Conservation (phyloP, 192 early-diverging fungal genomes). For the Umbelopsis isabellina region DNA sequence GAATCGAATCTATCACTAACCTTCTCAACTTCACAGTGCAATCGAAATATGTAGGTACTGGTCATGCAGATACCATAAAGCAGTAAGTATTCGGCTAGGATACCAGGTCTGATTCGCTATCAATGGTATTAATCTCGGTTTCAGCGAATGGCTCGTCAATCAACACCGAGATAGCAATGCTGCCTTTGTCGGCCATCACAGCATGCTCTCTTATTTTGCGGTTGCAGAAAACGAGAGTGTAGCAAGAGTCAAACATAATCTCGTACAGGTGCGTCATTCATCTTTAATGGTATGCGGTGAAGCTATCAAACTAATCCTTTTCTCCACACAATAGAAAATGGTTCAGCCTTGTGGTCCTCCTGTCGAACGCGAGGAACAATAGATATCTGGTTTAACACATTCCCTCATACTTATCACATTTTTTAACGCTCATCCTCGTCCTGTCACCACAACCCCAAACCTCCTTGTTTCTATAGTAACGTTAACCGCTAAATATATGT, state of each 20-base stretch:
- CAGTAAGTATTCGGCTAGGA: constrained; percentile 55
- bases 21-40: constrained; percentile 54
- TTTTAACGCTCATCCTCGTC: not conserved
- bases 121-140: constrained; percentile 3
- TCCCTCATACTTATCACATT: not conserved
- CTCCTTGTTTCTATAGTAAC: not conserved
- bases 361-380: constrained; percentile 51
- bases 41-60: constrained; percentile 88
- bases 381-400: not conserved
- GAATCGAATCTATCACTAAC: constrained; percentile 11
- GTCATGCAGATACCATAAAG: constrained; percentile 90
- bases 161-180: constrained; percentile 85
- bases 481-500: not conserved
- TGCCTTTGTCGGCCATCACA: constrained; percentile 76
- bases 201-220: constrained; percentile 78
- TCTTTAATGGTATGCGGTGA: not conserved
- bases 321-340: constrained; percentile 59
- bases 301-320: not conserved
- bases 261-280: constrained; percentile 65
- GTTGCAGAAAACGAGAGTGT: constrained; percentile 88
- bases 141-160: constrained; percentile 85
- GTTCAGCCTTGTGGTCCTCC: constrained; percentile 66
- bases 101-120: constrained; percentile 3
- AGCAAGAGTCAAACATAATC: constrained; percentile 71
- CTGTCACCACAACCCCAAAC: not conserved